Evolutionary conservation across 2,329 filamentous ascomycete genomes (phyloP), one percentile per base, ranked within the genome.

Genomic region (Raffaelea albimanens): DNA sequence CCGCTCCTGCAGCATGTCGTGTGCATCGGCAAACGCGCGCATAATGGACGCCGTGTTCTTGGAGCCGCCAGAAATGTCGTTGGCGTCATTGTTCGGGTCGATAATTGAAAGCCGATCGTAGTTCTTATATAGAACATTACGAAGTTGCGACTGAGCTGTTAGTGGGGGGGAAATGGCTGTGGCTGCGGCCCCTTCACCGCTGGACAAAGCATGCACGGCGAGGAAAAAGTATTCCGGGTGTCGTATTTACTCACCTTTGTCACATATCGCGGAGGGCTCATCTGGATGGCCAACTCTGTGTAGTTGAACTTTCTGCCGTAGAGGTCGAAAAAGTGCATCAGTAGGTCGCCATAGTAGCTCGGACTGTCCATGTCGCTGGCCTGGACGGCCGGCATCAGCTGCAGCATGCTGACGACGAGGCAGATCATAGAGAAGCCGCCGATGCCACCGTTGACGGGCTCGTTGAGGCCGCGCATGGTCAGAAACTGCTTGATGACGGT

Each of bases 401-500:
- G 86, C 42, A 97, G 68, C 64, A 95, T 81, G 69, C 86, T 93
- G 50, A 93, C 87, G 5, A 96, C 87, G 52, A 98, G 73, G 68
- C 93, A 98, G 48, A 91, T 96, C 53, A 95, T 85, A 1, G 89
- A 87, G 61, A 96, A 97, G 3, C 93, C 93, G 46, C 93, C 93
- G 45, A 98, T 80, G 3, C 93, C 93, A 48, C 93, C 93, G 51
- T 82, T 87, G 38, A 87, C 85, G 4, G 95, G 90, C 63, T 98
- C 93, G 56, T 96, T 96, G 45, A 96, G 71, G 1, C 83, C 87
- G 52, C 89, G 81, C 80, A 98, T 94, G 34, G 85, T 73, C 22
- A 98, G 70, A 50, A 94, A 90, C 55, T 98, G 93, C 68, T 98
- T 98, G 66, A 98, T 77, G 22, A 97, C 62, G 1, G 88, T 83